Conservation (phyloP, 2,329 filamentous ascomycete species). For the Scedosporium aurantiacum region DNA sequence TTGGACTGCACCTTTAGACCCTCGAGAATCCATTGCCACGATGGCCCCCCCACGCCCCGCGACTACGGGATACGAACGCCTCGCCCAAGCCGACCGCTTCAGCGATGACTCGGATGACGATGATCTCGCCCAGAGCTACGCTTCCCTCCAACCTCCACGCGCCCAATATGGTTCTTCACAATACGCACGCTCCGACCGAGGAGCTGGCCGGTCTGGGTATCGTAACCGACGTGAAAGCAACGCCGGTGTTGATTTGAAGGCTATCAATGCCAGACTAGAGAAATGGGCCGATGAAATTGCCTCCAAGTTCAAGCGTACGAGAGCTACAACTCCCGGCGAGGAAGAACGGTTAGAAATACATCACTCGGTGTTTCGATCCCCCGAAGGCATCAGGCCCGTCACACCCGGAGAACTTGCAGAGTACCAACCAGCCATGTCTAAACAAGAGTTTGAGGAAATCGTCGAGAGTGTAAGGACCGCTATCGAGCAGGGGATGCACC, state of each 20-base stretch:
- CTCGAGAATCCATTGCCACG: not conserved
- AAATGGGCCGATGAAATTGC: slow-evolving; percentile 98
- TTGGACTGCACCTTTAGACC: not conserved
- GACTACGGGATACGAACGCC: slow-evolving; percentile 74
- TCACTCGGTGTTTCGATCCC: slow-evolving; percentile 90
- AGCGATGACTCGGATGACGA: slow-evolving; percentile 62
- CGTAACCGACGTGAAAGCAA: slow-evolving; percentile 47
- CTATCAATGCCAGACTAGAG: slow-evolving; percentile 91
- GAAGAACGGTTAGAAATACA: slow-evolving; percentile 81
- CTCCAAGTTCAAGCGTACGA: slow-evolving; percentile 83
- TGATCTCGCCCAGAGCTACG: slow-evolving; percentile 40
- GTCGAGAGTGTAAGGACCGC: slow-evolving; percentile 84
- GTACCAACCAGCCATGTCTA: slow-evolving; percentile 56
- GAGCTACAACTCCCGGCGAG: slow-evolving; percentile 59
- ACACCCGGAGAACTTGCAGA: slow-evolving; percentile 63
- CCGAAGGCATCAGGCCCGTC: slow-evolving; percentile 73
- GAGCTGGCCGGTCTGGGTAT: not conserved
- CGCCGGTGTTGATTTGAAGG: slow-evolving; percentile 91
- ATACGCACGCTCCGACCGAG: slow-evolving; percentile 32
- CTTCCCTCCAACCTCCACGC: slow-evolving; percentile 53
- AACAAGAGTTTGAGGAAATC: slow-evolving; percentile 72
- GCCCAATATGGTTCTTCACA: slow-evolving; percentile 40
- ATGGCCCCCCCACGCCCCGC: slow-evolving; percentile 61
- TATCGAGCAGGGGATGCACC: slow-evolving; percentile 84
- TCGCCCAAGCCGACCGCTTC: slow-evolving; percentile 69